Base-by-base conservation (phyloP, 129 eudicot species). In the Mikania micrantha region DNA sequence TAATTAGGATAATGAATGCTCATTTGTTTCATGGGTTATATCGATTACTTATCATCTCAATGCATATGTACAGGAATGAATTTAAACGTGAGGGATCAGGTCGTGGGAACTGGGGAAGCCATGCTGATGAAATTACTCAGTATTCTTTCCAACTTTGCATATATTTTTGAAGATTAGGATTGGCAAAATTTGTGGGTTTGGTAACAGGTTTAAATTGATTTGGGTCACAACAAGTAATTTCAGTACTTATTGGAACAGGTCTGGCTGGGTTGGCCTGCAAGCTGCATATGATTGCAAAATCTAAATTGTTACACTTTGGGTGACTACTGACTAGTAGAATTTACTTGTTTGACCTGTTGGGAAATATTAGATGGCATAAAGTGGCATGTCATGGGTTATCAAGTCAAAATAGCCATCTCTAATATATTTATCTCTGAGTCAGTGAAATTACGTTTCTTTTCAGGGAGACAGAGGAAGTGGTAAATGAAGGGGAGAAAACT, bases 31-130 rank as follows among this genome's bases (percentile, higher is more conserved):
- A n/a, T 61, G 35, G 31, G 5, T 44, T 38, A 12, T 27, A 9
- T 58, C 3, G 25, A 39, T 64, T 31, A 17, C 65, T 28, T 64
- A 9, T 49, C 1, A 9, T 35, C 7, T 54, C n/a, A 15, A 56
- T 56, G 17, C 38, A 39, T 1, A 38, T 67, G 61, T 48, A 53
- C 44, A 88, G 99, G 50, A 77, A 79, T 70, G 96, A 93, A 49
- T 17, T 81, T 64, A 93, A 86, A 60, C 87, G 90, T 0, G 95
- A 94, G 42, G 97, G 99, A 74, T 67, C 97, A 70, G 99, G 97
- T 60, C 82, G 93, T 36, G 97, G 99, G 25, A 89, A 89, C 80
- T 94, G 97, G 99, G 99, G 99, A 70, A 77, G 87, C 24, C 85
- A 67, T 71, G 77, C 79, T 72, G 97, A 85, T 64, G 97, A 85